phyloP scores from a whole-genome alignment of 129 eudicot genomes.

The Glebionis coronaria region DNA sequence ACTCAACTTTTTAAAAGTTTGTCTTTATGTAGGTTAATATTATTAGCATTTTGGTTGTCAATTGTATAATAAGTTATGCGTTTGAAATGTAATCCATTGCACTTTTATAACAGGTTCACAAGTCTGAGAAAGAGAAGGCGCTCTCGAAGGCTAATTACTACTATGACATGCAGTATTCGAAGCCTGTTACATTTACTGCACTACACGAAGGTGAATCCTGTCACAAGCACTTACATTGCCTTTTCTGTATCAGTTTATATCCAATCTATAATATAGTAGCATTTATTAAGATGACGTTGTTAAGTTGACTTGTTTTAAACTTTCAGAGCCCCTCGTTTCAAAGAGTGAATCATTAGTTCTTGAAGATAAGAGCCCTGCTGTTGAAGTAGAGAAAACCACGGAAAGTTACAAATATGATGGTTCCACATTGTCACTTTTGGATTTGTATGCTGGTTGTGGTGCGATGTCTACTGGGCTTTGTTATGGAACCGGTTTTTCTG shows the following conservation, averaged over 20 bases:
- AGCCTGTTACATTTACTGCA: conserved; percentile 44
- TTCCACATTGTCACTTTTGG: conserved; percentile 33
- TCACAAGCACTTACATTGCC: background rate
- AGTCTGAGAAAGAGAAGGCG: conserved; percentile 30
- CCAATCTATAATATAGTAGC: background rate
- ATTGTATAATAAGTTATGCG: no score
- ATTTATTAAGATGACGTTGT: no score
- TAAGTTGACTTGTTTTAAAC: no score
- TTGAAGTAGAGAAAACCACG: conserved; percentile 11
- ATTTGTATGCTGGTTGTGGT: conserved; percentile 61
- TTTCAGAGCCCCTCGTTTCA: conserved; percentile 18
- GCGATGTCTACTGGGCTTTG: conserved; percentile 65
- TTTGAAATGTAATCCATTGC: background rate
- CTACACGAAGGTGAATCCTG: conserved; percentile 32
- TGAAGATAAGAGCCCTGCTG: conserved; percentile 25
- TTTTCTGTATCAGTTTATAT: background rate
- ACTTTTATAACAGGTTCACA: conserved; percentile 34
- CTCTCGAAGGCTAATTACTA: conserved; percentile 30
- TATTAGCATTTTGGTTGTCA: background rate
- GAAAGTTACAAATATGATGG: background rate
- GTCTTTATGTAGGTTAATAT: background rate
- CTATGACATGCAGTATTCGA: conserved; percentile 51
- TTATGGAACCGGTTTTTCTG: conserved; percentile 39
- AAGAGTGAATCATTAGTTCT: conserved; percentile 32
- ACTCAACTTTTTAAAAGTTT: no score